A percentile compares a stretch with the other conserved stretches of the same genome.
Conservation (phyloP, 257 asterid genomes). For the Avicennia marina region DNA sequence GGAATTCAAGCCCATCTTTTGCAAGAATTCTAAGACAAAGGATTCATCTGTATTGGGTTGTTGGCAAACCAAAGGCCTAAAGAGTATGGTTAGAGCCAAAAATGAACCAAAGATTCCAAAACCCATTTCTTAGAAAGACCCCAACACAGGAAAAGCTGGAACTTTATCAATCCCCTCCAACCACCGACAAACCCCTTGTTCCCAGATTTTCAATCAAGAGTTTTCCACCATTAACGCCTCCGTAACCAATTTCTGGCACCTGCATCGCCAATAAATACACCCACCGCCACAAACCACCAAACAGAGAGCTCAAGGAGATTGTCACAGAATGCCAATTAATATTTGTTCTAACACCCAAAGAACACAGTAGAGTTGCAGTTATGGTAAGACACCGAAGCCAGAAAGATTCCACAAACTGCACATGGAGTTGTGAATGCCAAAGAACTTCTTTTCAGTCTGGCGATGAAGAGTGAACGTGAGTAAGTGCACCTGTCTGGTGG, state of each 20-base stretch:
- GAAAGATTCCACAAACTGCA: slow-evolving; percentile 5
- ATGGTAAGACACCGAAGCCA: background rate
- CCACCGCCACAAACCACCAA: slow-evolving; percentile 20
- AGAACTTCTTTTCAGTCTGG: slow-evolving; percentile 10
- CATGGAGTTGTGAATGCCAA: slow-evolving; percentile 13
- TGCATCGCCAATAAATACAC: slow-evolving; percentile 34
- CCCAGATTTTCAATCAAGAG: slow-evolving; percentile 20
- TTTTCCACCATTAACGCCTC: slow-evolving; percentile 31
- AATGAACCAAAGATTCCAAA: slow-evolving; percentile 37
- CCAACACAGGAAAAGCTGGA: background rate
- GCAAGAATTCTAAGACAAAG: slow-evolving; percentile 58
- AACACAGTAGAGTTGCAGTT: slow-evolving; percentile 9
- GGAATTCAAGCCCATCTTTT: slow-evolving; percentile 51
- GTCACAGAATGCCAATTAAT: slow-evolving; percentile 1
- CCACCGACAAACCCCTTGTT: slow-evolving; percentile 8
- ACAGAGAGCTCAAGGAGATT: slow-evolving; percentile 15
- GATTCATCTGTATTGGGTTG: slow-evolving; percentile 70
- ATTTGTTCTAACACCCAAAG: slow-evolving; percentile 9
- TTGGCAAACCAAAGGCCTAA: slow-evolving; percentile 49
- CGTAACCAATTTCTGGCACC: slow-evolving; percentile 20
- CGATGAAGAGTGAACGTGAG: slow-evolving; percentile 21
- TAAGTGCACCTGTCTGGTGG: slow-evolving; percentile 18
- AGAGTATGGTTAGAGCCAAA: slow-evolving; percentile 39
- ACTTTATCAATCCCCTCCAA: slow-evolving; percentile 19
- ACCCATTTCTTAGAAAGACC: slow-evolving; percentile 39